These are phyloP conservation scores for Noccaea bulbosa DNA, from an alignment of 345 rosid species.

Conservation along the genomic window DNA sequence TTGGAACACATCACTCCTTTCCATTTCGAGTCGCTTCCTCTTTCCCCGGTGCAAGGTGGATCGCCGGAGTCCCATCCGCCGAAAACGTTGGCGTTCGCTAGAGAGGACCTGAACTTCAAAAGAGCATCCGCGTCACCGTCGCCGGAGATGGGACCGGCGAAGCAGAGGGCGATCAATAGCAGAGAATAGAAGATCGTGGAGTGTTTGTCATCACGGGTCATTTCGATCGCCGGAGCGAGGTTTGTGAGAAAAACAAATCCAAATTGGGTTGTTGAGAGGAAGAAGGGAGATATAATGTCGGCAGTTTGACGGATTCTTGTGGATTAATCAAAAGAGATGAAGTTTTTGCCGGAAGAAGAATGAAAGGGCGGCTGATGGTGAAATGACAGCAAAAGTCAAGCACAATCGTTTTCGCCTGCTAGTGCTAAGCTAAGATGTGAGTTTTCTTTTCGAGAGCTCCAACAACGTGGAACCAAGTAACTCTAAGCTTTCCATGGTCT, in stretches of 20 bases:
- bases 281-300: conserved; percentile 19
- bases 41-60: conserved; percentile 43
- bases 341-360: conserved; percentile 29
- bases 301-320: background rate
- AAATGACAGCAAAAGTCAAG: conserved; percentile 38
- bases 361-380: conserved; percentile 37
- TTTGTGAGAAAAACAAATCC: background rate
- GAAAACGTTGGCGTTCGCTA: conserved; percentile 43
- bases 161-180: background rate
- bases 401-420: conserved; percentile 31
- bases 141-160: background rate
- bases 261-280: conserved; percentile 28
- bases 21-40: conserved; percentile 49
- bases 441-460: conserved; percentile 9
- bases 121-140: conserved; percentile 54
- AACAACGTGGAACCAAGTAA: conserved; percentile 41
- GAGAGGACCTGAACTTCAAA: conserved; percentile 57
- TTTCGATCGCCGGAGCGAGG: conserved; percentile 23
- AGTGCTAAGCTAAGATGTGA: conserved; percentile 16
- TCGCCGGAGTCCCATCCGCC: conserved; percentile 48
- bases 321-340: conserved; percentile 20
- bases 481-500: conserved; percentile 10
- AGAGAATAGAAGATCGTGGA: conserved; percentile 4
- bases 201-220: conserved; percentile 23
- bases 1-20: conserved; percentile 56